Base-by-base conservation (phyloP, 345 rosid species). In the Lagerstroemia speciosa region DNA sequence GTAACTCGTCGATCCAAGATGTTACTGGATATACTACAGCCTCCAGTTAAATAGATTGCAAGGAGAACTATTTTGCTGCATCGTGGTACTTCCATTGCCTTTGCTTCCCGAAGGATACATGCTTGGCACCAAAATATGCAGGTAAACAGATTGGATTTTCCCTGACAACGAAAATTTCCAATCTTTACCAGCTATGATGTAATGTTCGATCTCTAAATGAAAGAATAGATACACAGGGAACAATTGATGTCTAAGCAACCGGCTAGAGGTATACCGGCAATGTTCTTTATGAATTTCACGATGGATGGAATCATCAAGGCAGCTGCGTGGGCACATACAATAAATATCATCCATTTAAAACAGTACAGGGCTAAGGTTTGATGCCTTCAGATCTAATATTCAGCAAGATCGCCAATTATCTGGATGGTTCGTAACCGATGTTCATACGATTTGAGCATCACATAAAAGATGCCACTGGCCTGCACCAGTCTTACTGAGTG, bases 401-500 rank as follows among this genome's bases (percentile, higher is more conserved):
- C 27, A n/a, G 22, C 57, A 5, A 52, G 57, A n/a, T 20, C 8
- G 15, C 50, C 50, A 45, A 45, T 11, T 15, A 16, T 45, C 17
- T 45, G 50, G 50, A 11, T 19, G 50, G 50, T 15, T 45, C 16
- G 50, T 16, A 19, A 45, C 15, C 17, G 50, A 45, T 15, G 17
- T 45, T 14, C 50, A 45, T 45, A 45, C 50, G 17, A 45, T 15
- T 45, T 4, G 57, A 3, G 27, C n/a, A n/a, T n/a, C n/a, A n/a
- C 57, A 52, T 26, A 52, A 20, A n/a, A n/a, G 8, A n/a, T 52
- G 57, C 26, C 57, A 77, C 66, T 33, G 8, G 11, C 7, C 40
- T 20, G 12, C 22, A 14, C 15, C 36, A 43, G 55, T 71, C 67
- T 93, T 77, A 91, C 77, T 89, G 94, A 9, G 84, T 70, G 67